Evolutionary conservation across 176 grass and related monocot species (phyloP), one percentile per base, ranked within the genome.

Genomic region (Tillandsia fasciculata): DNA sequence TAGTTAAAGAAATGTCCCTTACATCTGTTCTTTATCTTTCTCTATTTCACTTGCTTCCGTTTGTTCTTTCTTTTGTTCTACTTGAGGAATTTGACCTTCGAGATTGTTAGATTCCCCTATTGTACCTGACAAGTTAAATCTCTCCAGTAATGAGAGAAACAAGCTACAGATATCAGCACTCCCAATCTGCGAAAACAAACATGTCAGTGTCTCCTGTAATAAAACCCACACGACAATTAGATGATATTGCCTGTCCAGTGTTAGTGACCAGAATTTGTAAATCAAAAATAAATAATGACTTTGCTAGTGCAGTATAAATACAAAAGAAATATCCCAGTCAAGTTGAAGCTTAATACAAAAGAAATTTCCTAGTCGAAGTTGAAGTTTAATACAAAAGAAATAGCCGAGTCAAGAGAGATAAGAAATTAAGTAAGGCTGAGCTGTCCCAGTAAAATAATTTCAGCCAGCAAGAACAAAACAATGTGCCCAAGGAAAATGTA

Each of bases 131-230:
- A 88, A 79, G 80, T 80, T 79, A 76, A 79, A 80, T 68, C 77
- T 87, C 80, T 90, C 71, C 51, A 92, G 67, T 70, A 92, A 76
- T 73, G 93, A 92, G 75, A 87, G 49, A 78, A 91, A 96, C 77
- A 91, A 72, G 47, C 73, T 86, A 74, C 53, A 51, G 50, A 90
- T 82, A 79, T 83, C 82, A 74, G 68, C 64, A 50, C 86, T 74
- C 64, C 73, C 76, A 69, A 81, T 77, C 80, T 89, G 71, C 50
- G 72, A 87, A 83, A 83, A 81, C 26, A 96, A 64, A 70, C 78
- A 87, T 70, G 67, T 80, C 76, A 96, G 67, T 51, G 93, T 82
- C 67, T 87, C 88, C 93, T 96, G 74, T 68, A 80, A 84, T 84
- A 80, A 54, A 42, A 72, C 59, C 78, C 26, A 71, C 18, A 65